Conservation (phyloP, 2,329 filamentous ascomycete species). For the Penicillium sp. region DNA sequence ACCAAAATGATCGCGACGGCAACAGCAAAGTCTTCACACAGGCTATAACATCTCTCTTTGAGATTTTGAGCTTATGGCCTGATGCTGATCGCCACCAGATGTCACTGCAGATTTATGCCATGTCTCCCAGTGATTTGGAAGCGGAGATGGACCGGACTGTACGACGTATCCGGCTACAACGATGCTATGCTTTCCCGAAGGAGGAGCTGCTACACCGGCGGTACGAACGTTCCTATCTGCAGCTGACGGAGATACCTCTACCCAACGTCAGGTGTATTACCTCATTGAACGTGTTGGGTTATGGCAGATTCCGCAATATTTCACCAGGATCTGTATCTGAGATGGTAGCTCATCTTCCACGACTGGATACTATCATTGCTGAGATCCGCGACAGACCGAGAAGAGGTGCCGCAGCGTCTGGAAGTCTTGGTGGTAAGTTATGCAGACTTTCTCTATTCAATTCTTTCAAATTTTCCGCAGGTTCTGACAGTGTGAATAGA, state of each 20-base stretch:
- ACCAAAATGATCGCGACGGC: neutral
- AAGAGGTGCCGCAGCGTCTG: neutral
- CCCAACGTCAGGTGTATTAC: neutral
- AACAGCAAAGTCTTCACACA: constrained; percentile 1
- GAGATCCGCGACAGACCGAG: neutral
- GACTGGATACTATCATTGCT: neutral
- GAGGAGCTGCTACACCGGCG: neutral
- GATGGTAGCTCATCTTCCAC: neutral
- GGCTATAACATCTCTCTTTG: neutral
- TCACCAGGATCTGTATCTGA: neutral
- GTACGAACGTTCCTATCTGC: neutral
- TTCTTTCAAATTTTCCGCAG: neutral
- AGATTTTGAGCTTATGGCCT: neutral
- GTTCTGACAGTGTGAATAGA: neutral
- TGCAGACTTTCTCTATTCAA: neutral
- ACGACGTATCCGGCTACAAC: neutral
- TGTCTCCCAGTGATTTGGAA: neutral
- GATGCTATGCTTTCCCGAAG: neutral
- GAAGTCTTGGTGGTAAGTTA: neutral
- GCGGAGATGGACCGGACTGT: neutral
- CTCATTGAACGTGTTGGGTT: neutral
- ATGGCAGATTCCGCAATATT: neutral
- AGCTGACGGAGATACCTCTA: neutral
- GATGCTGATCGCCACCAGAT: too few relatives aligned
- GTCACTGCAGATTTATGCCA: neutral